Evolutionary conservation across 2,329 filamentous ascomycete genomes (phyloP).

Genomic region (Claviceps monticola): DNA sequence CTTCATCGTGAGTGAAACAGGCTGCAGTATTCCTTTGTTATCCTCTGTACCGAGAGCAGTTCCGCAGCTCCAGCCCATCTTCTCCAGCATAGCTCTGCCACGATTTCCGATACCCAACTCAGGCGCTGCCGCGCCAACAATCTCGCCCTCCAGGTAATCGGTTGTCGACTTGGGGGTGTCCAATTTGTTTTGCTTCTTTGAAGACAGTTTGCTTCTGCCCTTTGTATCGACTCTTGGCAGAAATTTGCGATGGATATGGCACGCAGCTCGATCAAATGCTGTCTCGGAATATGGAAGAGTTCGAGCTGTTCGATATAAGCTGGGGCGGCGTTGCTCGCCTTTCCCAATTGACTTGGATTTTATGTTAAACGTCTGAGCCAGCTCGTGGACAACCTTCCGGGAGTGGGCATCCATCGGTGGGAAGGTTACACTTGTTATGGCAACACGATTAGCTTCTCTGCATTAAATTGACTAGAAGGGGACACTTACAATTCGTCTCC

Average conservation of each 20-base stretch:
- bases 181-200: constrained; percentile 14
- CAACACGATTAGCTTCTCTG: background rate
- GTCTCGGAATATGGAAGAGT: constrained; percentile 49
- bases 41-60: constrained; percentile 68
- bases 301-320: constrained; percentile 58
- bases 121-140: constrained; percentile 73
- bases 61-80: constrained; percentile 91
- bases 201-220: constrained; percentile 20
- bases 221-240: constrained; percentile 37
- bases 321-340: constrained; percentile 58
- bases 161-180: constrained; percentile 10
- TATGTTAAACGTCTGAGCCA: constrained; percentile 61
- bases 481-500: constrained; percentile 44
- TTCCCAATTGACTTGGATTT: constrained; percentile 74
- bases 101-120: constrained; percentile 74
- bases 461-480: background rate
- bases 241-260: constrained; percentile 37
- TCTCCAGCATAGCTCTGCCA: constrained; percentile 78
- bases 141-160: constrained; percentile 67
- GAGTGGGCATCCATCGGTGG: constrained; percentile 73
- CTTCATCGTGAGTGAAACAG: constrained; percentile 79
- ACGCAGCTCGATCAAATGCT: constrained; percentile 34
- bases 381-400: constrained; percentile 66
- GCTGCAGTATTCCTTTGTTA: constrained; percentile 79
- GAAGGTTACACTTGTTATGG: constrained; percentile 36